Evolutionary conservation across 768 basidiomycete species (phyloP).

Genomic region (Termitomyces sp.): DNA sequence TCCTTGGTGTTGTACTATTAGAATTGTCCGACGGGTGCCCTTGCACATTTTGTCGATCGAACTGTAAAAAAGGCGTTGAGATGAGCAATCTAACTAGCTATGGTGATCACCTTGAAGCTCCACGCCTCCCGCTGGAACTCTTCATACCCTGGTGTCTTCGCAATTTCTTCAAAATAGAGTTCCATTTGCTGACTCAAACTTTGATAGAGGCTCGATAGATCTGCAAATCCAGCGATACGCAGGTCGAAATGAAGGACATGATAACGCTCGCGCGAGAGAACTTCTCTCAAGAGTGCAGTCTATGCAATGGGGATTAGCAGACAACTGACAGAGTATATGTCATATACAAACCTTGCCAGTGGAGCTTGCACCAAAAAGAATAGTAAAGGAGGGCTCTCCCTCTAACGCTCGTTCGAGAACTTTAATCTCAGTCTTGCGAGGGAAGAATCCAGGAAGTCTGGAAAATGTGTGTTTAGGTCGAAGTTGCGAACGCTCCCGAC

Average conservation of each 20-base stretch:
- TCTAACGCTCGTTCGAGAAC: conserved; percentile 63
- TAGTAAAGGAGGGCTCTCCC: conserved; percentile 73
- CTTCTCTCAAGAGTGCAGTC: conserved; percentile 77
- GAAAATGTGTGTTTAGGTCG: conserved; percentile 76
- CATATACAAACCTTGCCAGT: conserved; percentile 62
- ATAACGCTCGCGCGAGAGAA: conserved; percentile 61
- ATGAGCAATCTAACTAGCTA: background rate
- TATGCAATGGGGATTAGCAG: conserved; percentile 21
- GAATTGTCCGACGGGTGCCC: conserved; percentile 47
- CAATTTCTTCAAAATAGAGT: conserved; percentile 66
- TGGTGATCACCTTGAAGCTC: conserved; percentile 65
- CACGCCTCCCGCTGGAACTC: conserved; percentile 72
- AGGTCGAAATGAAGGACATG: conserved; percentile 84
- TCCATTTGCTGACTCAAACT: conserved; percentile 81
- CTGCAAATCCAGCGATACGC: conserved; percentile 80
- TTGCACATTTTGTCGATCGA: conserved; percentile 73
- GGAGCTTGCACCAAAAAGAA: conserved; percentile 76
- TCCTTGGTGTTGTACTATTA: conserved; percentile 36
- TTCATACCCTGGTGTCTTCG: conserved; percentile 55
- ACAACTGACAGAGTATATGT: background rate
- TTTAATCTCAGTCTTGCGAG: conserved; percentile 59
- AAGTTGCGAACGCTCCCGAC: conserved; percentile 58
- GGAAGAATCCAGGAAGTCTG: conserved; percentile 68
- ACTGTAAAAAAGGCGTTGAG: conserved; percentile 34
- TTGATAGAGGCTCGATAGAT: conserved; percentile 70